Evolutionary conservation across 495 filamentous ascomycete species (phyloP).

Genomic region (Chaetomium fimeti): DNA sequence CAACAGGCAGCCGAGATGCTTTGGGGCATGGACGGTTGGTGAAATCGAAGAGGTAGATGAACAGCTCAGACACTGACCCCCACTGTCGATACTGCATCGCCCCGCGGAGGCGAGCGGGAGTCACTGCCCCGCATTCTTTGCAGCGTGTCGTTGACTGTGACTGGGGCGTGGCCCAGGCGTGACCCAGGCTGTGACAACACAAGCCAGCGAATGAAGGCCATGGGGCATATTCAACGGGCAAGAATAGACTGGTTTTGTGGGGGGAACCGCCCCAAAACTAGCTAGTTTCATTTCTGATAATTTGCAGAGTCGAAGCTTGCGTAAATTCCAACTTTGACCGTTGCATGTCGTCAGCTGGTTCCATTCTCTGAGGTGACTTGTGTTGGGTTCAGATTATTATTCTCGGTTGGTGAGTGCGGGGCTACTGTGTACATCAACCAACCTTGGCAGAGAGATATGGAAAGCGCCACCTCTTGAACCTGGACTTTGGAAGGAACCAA

Average conservation of each 20-base stretch:
- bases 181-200: neutral
- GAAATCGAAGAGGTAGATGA: neutral
- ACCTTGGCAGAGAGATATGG: neutral
- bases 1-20: constrained; percentile 6
- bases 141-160: neutral
- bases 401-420: neutral
- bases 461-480: neutral
- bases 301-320: neutral
- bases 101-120: neutral
- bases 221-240: neutral
- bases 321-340: neutral
- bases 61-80: constrained; percentile 16
- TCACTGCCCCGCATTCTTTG: constrained; percentile 12
- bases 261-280: neutral
- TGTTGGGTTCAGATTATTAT: too few relatives aligned
- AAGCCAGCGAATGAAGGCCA: neutral
- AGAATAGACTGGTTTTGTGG: neutral
- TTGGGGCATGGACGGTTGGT: constrained; percentile 3
- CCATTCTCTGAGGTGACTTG: too few relatives aligned
- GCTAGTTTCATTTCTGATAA: neutral
- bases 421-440: neutral
- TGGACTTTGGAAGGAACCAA: too few relatives aligned
- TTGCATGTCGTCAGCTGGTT: neutral
- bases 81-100: constrained; percentile 5
- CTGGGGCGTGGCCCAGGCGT: neutral